These are phyloP conservation scores for Clonostachys byssicola DNA, from an alignment of 2,329 filamentous ascomycete genomes.

Conservation along the genomic window DNA sequence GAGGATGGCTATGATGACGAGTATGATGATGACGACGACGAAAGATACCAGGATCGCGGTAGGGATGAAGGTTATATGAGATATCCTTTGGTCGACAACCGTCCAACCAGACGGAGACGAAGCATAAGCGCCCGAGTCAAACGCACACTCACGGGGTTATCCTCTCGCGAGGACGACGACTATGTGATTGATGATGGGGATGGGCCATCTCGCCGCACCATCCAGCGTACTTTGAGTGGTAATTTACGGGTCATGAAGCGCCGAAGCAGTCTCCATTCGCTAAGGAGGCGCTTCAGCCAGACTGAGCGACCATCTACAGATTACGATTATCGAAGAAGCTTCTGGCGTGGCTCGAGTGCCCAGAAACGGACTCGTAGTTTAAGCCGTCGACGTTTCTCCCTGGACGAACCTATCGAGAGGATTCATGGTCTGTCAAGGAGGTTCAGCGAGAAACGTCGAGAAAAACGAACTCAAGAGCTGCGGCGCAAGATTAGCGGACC, in stretches of 20 bases:
- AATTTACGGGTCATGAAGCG: constrained; percentile 55
- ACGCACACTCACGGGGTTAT: constrained; percentile 57
- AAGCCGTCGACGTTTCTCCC: constrained; percentile 24
- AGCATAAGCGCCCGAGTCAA: constrained; percentile 50
- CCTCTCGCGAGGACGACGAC: constrained; percentile 35
- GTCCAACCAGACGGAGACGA: constrained; percentile 36
- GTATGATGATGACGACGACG: constrained; percentile 15
- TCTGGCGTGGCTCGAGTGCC: constrained; percentile 24
- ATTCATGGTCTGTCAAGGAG: constrained; percentile 49
- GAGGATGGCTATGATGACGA: constrained; percentile 20
- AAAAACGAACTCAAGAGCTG: constrained; percentile 54
- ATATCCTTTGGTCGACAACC: constrained; percentile 45
- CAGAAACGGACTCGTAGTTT: constrained; percentile 14
- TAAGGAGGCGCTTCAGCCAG: constrained; percentile 16
- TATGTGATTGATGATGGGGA: constrained; percentile 22
- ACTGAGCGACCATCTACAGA: constrained; percentile 27
- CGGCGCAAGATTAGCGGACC: constrained; percentile 58
- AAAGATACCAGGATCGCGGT: constrained; percentile 10
- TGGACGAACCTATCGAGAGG: constrained; percentile 45
- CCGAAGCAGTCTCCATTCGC: constrained; percentile 40
- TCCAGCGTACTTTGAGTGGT: constrained; percentile 54
- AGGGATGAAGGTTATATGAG: constrained; percentile 24
- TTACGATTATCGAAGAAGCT: constrained; percentile 11
- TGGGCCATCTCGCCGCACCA: constrained; percentile 49
- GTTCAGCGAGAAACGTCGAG: constrained; percentile 53